phyloP scores from a whole-genome alignment of 208 protist genomes.

The Leishmania turanica region DNA sequence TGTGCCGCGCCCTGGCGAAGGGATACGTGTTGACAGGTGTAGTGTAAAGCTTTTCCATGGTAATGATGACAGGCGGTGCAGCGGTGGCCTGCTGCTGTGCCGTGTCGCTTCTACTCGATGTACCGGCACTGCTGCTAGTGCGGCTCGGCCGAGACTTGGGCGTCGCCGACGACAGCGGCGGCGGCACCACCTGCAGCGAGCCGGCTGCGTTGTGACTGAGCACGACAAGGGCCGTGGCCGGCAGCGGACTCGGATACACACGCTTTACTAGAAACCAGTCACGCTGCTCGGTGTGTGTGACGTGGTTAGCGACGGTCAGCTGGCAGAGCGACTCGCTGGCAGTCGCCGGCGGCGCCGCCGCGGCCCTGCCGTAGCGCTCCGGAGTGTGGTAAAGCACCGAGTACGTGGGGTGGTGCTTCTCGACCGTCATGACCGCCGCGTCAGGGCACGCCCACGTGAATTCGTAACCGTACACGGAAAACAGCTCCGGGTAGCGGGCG shows the following conservation, averaged over 20 bases:
- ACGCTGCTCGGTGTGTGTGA: slow-evolving; percentile 59
- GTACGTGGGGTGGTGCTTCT: slow-evolving; percentile 50
- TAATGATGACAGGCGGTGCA: background rate
- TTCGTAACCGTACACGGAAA: slow-evolving; percentile 65
- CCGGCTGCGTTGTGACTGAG: slow-evolving; percentile 63
- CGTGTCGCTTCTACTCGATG: background rate
- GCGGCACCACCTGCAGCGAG: slow-evolving; percentile 24
- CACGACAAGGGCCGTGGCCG: slow-evolving; percentile 41
- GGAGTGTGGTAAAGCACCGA: slow-evolving; percentile 54
- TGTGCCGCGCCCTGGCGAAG: slow-evolving; percentile 32
- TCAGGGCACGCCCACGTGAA: slow-evolving; percentile 66
- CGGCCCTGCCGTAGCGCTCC: slow-evolving; percentile 12
- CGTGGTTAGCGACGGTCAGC: slow-evolving; percentile 60
- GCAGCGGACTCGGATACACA: slow-evolving; percentile 57
- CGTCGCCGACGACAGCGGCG: background rate
- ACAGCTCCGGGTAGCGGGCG: slow-evolving; percentile 71
- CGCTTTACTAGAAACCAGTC: slow-evolving; percentile 70
- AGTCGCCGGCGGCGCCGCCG: background rate
- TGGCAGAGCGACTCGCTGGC: slow-evolving; percentile 50
- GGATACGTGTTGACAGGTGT: slow-evolving; percentile 17
- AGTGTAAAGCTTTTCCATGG: slow-evolving; percentile 25
- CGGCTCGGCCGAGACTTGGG: background rate
- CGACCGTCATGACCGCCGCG: slow-evolving; percentile 29
- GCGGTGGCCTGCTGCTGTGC: background rate
- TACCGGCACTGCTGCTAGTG: background rate